phyloP scores from a whole-genome alignment of 495 filamentous ascomycete genomes.

The Penicillium fimorum region DNA sequence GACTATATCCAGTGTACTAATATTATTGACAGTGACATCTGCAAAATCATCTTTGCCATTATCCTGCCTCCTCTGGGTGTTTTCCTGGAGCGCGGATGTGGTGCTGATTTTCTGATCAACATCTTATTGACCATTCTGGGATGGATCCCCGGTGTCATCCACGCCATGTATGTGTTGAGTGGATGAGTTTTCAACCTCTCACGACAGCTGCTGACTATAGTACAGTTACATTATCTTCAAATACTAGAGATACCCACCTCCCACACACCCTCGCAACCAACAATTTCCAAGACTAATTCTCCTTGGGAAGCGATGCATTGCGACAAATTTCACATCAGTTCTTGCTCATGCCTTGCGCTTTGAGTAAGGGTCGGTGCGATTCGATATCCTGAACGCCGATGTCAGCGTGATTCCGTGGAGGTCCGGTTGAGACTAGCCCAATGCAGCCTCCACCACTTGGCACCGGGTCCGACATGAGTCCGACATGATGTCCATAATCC shows the following conservation, averaged over 20 bases:
- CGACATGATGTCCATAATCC: conserved; percentile 28
- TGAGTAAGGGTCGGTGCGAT: conserved; percentile 8
- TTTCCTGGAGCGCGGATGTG: conserved; percentile 85
- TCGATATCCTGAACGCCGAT: conserved; percentile 18
- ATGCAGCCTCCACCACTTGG: conserved; percentile 34
- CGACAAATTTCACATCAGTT: neutral
- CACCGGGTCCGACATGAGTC: conserved; percentile 19
- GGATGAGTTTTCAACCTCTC: no score
- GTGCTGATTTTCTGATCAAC: conserved; percentile 82
- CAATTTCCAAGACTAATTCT: neutral
- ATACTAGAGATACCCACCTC: conserved; percentile 38
- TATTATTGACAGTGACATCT: conserved; percentile 64
- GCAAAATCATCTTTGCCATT: conserved; percentile 88
- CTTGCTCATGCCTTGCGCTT: neutral
- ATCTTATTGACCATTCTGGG: conserved; percentile 81
- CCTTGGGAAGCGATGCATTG: conserved; percentile 5
- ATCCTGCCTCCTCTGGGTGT: conserved; percentile 87
- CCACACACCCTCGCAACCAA: conserved; percentile 2
- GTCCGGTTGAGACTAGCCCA: conserved; percentile 33
- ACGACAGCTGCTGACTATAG: conserved; percentile 1
- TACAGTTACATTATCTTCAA: conserved; percentile 58
- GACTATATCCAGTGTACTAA: conserved; percentile 3
- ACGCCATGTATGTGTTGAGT: conserved; percentile 60
- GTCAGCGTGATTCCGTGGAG: conserved; percentile 32
- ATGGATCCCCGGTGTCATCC: conserved; percentile 74